Conservation (phyloP, 2,329 filamentous ascomycete genomes). For the Diaporthe citriasiana region DNA sequence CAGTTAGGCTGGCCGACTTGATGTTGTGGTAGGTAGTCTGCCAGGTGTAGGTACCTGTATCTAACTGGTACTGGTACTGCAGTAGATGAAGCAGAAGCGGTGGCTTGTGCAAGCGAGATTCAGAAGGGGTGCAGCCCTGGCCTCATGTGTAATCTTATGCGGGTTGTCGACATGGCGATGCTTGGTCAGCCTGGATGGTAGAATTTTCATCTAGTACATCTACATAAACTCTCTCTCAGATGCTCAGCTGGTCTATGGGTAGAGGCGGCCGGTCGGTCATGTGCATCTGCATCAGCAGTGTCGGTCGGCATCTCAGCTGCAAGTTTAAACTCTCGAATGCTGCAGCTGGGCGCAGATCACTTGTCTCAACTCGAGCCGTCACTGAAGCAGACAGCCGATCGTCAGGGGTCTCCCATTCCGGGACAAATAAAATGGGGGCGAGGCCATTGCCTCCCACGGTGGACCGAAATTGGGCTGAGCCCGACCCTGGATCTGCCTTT, state of each 20-base stretch:
- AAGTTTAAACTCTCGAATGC: conserved; percentile 23
- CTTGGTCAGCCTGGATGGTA: background rate
- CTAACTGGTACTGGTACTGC: too few relatives aligned
- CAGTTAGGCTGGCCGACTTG: background rate
- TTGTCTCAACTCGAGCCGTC: conserved; percentile 23
- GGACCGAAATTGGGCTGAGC: conserved; percentile 32
- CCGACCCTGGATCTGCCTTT: conserved; percentile 32
- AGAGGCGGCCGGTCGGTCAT: too few relatives aligned
- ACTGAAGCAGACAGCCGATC: conserved; percentile 29
- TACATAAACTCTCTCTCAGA: background rate
- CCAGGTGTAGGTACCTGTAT: background rate
- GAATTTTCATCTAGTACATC: background rate
- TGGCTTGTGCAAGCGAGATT: conserved; percentile 31
- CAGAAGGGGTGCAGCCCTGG: conserved; percentile 6
- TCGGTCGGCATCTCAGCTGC: conserved; percentile 23
- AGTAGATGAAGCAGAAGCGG: conserved; percentile 26
- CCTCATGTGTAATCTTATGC: background rate
- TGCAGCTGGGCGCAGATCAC: conserved; percentile 32
- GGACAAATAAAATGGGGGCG: conserved; percentile 18
- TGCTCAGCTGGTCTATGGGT: background rate
- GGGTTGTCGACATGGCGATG: background rate
- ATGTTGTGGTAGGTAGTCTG: background rate
- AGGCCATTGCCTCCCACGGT: conserved; percentile 9
- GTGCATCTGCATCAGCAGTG: conserved; percentile 15
- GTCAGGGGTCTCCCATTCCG: conserved; percentile 32